phyloP scores from a whole-genome alignment of 2,329 filamentous ascomycete species.

The Pseudocercospora fijiensis region DNA sequence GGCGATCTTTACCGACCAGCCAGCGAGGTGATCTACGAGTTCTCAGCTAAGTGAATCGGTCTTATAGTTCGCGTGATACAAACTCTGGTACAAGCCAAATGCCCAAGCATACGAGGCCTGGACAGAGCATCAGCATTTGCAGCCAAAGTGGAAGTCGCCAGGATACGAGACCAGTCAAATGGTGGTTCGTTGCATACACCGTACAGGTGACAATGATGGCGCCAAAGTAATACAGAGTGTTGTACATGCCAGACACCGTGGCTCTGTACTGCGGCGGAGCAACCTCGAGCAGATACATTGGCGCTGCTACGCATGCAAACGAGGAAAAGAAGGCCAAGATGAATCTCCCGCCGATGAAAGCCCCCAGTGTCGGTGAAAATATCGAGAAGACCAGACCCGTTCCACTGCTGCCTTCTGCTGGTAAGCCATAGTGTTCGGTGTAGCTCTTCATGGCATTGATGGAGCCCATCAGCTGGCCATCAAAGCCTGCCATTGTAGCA shows the following conservation, averaged over 20 bases:
- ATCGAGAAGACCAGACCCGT: slow-evolving; percentile 51
- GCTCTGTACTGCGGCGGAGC: slow-evolving; percentile 34
- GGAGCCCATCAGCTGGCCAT: slow-evolving; percentile 47
- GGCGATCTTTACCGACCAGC: neutral
- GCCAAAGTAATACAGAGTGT: slow-evolving; percentile 37
- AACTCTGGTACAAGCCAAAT: neutral
- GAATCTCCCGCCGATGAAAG: slow-evolving; percentile 35
- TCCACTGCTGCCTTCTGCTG: slow-evolving; percentile 40
- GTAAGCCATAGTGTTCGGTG: slow-evolving; percentile 43
- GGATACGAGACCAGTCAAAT: neutral
- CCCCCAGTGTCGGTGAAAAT: slow-evolving; percentile 34
- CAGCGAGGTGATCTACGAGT: neutral
- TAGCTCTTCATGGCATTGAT: slow-evolving; percentile 49
- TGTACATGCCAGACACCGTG: slow-evolving; percentile 36
- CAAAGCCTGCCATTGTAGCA: slow-evolving; percentile 38
- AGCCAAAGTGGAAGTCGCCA: neutral
- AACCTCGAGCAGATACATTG: slow-evolving; percentile 31
- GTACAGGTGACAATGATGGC: slow-evolving; percentile 12
- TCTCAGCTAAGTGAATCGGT: neutral
- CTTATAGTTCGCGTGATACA: neutral
- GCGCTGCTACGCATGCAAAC: slow-evolving; percentile 8
- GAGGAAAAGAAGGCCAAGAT: slow-evolving; percentile 28
- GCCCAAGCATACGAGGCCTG: neutral
- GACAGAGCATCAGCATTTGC: neutral
- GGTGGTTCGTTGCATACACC: neutral